Evolutionary conservation across 73 alveolate species (phyloP), one percentile per base, ranked within the genome.

Genomic region (Stentor coeruleus): DNA sequence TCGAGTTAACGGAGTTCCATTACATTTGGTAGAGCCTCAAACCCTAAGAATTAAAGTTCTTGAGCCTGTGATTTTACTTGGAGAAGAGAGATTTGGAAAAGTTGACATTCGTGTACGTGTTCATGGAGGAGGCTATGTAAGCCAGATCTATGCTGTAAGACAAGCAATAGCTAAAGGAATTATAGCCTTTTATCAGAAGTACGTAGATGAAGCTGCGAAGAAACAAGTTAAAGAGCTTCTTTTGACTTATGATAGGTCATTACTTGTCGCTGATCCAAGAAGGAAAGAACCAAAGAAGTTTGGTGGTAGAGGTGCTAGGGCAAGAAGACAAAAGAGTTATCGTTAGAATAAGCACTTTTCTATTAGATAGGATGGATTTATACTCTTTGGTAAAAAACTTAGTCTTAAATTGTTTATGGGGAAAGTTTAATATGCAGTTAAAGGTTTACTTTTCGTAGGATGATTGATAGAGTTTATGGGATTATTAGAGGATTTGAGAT

Each of bases 301-400:
- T 87, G 98, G 98, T n/a, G 98, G 98, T 76, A 88, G 84, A n/a
- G 97, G 98, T 38, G 98, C 98, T 81, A 93, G 98, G 89, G 92
- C 97, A 28, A 91, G 98, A 91, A 84, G 79, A 87, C 96, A 92
- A 82, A 92, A 92, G 87, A 90, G 96, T 59, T 92, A 92, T 92
- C 86, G 98, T 79, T 91, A 66, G 79, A 66, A 66, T 66, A 66
- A 11, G 6, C 6, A 49, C 6, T 49, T 49, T 49, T 49, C 88
- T 84, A 59, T 20, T 6, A 49, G 66, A 20, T 11, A 49, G 6
- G 66, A 49, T 49, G 20, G 66, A 11, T 49, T 49, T 11, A 20
- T 11, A 49, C 66, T 6, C 66, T 49, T 20, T 20, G 6, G 6
- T 20, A 49, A 49, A 49, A 49, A 11, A 6, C n/a, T n/a, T n/a